Evolutionary conservation across 805 yeast species (phyloP).

Genomic region (Saturnispora sekii): DNA sequence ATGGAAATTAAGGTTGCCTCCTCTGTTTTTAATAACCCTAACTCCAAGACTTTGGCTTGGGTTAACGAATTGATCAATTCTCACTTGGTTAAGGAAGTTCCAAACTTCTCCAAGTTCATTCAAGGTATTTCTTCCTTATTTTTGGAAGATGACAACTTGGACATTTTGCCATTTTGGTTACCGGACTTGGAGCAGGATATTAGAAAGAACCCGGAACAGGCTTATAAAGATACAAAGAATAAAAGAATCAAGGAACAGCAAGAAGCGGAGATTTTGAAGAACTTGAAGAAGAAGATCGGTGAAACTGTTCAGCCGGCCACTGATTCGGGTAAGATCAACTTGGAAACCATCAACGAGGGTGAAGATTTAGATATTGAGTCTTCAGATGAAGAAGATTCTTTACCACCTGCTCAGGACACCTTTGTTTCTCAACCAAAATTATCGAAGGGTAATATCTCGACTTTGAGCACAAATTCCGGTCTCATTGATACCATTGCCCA

Average conservation of each 20-base stretch:
- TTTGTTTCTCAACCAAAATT: conserved; percentile 1
- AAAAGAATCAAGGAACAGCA: conserved; percentile 39
- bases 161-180: conserved; percentile 89
- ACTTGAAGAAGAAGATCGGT: conserved; percentile 35
- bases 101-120: conserved; percentile 84
- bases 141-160: conserved; percentile 84
- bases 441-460: not conserved
- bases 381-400: conserved; percentile 46
- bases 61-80: conserved; percentile 74
- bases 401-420: conserved; percentile 17
- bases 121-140: conserved; percentile 88
- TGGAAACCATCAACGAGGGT: conserved; percentile 27
- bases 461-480: conserved; percentile 1
- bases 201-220: conserved; percentile 69
- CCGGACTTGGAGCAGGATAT: conserved; percentile 79
- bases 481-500: conserved; percentile 6
- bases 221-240: conserved; percentile 55
- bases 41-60: conserved; percentile 51
- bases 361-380: conserved; percentile 36
- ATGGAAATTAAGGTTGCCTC: conserved; percentile 66
- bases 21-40: conserved; percentile 39
- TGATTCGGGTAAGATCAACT: conserved; percentile 19
- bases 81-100: conserved; percentile 85
- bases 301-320: conserved; percentile 28
- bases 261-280: conserved; percentile 29